Conservation (phyloP, 192 early-diverging fungal genomes). For the Coemansia sp. region DNA sequence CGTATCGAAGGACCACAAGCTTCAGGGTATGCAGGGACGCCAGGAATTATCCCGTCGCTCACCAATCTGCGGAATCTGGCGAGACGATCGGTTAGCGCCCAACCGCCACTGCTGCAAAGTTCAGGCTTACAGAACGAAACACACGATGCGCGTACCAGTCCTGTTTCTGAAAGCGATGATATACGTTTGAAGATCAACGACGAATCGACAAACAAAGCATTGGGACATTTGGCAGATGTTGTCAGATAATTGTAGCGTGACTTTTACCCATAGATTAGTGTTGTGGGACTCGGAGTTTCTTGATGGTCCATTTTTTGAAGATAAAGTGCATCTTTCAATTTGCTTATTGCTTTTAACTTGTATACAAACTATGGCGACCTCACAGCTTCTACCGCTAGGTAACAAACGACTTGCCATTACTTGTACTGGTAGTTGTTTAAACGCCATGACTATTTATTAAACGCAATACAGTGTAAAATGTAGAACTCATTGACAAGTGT, state of each 20-base stretch:
- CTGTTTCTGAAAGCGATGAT: slow-evolving; percentile 5
- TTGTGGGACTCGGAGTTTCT: background rate
- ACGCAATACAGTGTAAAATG: background rate
- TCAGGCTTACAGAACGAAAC: background rate
- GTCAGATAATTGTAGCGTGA: slow-evolving; percentile 2
- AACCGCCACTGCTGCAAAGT: slow-evolving; percentile 11
- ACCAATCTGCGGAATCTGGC: slow-evolving; percentile 46
- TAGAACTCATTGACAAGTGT: slow-evolving; percentile 98
- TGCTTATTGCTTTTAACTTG: background rate
- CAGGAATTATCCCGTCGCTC: slow-evolving; percentile 44
- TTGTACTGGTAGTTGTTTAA: too few relatives aligned
- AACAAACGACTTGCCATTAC: background rate
- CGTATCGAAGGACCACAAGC: slow-evolving; percentile 43
- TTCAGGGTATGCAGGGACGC: slow-evolving; percentile 28
- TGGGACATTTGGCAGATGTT: background rate
- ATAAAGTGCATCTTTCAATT: background rate
- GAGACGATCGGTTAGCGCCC: slow-evolving; percentile 34
- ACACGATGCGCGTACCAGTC: background rate
- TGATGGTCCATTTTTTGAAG: background rate
- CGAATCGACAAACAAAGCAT: background rate
- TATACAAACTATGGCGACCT: slow-evolving; percentile 29
- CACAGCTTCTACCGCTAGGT: slow-evolving; percentile 57
- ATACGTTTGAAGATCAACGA: background rate
- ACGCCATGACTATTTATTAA: background rate
- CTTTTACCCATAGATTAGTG: slow-evolving; percentile 16